Base-by-base conservation (phyloP, 208 protist genomes). In the Trypanosoma congolense region DNA sequence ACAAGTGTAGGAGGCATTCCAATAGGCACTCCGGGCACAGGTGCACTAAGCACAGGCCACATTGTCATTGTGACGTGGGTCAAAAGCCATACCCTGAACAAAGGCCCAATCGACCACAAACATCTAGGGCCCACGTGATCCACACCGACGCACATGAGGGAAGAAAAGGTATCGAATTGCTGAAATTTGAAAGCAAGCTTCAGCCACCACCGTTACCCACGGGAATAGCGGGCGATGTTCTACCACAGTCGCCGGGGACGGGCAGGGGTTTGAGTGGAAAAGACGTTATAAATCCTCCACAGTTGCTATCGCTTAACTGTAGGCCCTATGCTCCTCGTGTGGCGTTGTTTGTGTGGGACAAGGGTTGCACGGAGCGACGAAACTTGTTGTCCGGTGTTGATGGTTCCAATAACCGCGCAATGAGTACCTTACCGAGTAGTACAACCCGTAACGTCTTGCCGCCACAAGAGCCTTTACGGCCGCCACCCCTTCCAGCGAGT, bases 401-500 rank as follows among this genome's bases (percentile, higher is more conserved):
- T 12, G 12, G 33, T 12, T 38, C 33, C 33, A 38, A 12, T 16
- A 6, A 12, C 12, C 33, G 6, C 12, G 33, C 33, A 6, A 12
- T n/a, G n/a, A n/a, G n/a, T n/a, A n/a, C n/a, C n/a, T n/a, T n/a
- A n/a, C n/a, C n/a, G n/a, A n/a, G n/a, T 12, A 38, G 33, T 12
- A 12, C 33, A 38, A 6, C 33, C 12, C 12, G 9, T 16, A 12
- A 6, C 12, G 6, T 12, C 33, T 12, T 38, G 0, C 9, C 33
- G 33, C 9, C 33, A 16, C 33, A 6, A 38, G 9, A 38, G 12
- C 12, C 33, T 38, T 38, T 38, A 12, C 12, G 6, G 4, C 70
- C 65, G 19, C 84, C 84, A 2, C 45, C 75, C 18, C 47, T 92
- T 29, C 84, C 84, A 8, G 38, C 84, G 40, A 75, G 66, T 38